Evolutionary conservation across 495 filamentous ascomycete species (phyloP).

Genomic region (Aspergillus nanangensis): DNA sequence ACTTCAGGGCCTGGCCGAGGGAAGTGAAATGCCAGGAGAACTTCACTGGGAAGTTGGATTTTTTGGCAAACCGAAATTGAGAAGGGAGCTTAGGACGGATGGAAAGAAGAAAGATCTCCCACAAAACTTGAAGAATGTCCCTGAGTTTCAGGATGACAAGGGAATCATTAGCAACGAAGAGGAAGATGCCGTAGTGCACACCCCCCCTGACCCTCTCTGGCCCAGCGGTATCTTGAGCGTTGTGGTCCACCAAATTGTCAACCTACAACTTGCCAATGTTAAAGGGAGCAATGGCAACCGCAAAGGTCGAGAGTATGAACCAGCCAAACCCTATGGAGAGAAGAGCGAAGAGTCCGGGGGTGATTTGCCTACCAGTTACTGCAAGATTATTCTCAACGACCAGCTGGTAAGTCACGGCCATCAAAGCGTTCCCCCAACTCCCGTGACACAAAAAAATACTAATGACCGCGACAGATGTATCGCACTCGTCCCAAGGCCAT

Average conservation of each 20-base stretch:
- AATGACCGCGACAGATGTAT: too few species aligned
- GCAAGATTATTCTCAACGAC: conserved; percentile 86
- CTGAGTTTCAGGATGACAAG: conserved; percentile 83
- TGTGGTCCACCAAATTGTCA: conserved; percentile 91
- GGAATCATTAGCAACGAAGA: conserved; percentile 68
- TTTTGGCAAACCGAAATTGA: conserved; percentile 83
- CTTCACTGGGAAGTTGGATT: conserved; percentile 95
- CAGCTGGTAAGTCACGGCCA: conserved; percentile 51
- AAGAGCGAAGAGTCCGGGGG: conserved; percentile 72
- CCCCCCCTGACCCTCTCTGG: conserved; percentile 91
- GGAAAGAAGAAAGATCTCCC: conserved; percentile 78
- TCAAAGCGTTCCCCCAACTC: background rate
- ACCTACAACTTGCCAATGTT: conserved; percentile 81
- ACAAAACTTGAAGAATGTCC: conserved; percentile 61
- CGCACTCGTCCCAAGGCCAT: conserved; percentile 87
- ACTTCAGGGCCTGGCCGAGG: conserved; percentile 73
- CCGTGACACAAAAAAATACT: too few species aligned
- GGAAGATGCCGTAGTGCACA: conserved; percentile 83
- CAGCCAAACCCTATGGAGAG: conserved; percentile 83
- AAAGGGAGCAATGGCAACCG: conserved; percentile 55
- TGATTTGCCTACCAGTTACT: conserved; percentile 81
- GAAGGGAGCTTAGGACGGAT: conserved; percentile 76
- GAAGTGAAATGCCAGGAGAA: conserved; percentile 85
- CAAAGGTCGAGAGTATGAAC: conserved; percentile 80
- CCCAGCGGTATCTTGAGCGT: conserved; percentile 81